Percentiles rank a stretch among this genome's conserved stretches.
These are phyloP conservation scores for Neurospora sp. DNA, from an alignment of 2,329 filamentous ascomycete genomes.

Conservation along the genomic window DNA sequence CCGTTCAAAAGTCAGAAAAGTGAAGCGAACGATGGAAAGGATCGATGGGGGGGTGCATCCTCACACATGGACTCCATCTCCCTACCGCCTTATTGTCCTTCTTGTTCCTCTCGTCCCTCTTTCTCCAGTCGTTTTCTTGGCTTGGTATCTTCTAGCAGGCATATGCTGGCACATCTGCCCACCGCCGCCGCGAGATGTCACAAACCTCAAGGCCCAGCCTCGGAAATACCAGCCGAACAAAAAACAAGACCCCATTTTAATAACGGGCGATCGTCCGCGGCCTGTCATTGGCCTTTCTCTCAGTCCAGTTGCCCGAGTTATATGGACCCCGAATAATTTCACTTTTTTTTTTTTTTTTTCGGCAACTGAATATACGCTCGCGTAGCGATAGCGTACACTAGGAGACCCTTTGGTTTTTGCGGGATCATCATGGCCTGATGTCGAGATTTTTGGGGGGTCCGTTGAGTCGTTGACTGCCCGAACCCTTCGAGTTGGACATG, in stretches of 20 bases:
- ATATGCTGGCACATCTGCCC: neutral
- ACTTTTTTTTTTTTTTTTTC: too few species aligned
- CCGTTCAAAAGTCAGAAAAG: neutral
- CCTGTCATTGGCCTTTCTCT: neutral
- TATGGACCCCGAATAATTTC: neutral
- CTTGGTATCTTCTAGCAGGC: neutral
- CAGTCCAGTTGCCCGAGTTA: neutral
- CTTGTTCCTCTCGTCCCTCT: neutral
- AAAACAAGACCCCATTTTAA: neutral
- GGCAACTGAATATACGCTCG: too few species aligned
- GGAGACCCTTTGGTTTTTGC: neutral
- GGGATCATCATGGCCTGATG: neutral
- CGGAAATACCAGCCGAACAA: neutral
- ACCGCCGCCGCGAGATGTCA: neutral
- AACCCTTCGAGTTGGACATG: neutral
- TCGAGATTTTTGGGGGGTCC: neutral
- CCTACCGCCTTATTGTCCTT: neutral
- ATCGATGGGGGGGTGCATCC: neutral
- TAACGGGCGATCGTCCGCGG: neutral
- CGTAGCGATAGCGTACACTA: neutral
- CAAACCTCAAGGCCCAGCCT: neutral
- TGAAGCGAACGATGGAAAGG: neutral
- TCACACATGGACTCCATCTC: neutral
- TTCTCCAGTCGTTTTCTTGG: neutral
- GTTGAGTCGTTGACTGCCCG: neutral